These are phyloP conservation scores for Hemileia vastatrix DNA, from an alignment of 1,284 basidiomycete species.

Conservation along the genomic window DNA sequence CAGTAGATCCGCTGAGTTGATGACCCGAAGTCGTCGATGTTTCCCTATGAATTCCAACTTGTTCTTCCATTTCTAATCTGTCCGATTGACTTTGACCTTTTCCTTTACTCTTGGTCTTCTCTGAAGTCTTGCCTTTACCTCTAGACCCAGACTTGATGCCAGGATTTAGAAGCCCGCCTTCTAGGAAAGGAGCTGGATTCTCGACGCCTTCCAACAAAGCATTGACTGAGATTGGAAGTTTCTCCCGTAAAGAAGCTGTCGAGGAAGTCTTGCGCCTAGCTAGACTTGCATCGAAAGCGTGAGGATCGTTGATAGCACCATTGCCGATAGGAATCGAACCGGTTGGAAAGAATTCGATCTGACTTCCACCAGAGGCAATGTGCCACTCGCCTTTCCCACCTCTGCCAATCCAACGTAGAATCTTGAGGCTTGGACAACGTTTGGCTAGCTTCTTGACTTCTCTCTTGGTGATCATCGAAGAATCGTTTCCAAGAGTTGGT, in stretches of 20 bases:
- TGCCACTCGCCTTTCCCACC: neutral
- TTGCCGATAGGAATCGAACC: neutral
- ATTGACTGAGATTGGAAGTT: neutral
- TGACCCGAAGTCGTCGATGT: no score
- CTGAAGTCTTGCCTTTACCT: neutral
- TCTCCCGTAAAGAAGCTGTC: neutral
- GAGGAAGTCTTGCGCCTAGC: neutral
- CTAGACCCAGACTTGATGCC: neutral
- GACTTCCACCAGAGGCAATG: neutral
- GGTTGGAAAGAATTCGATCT: neutral
- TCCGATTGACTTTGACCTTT: no score
- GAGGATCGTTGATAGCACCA: neutral
- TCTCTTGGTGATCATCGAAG: neutral
- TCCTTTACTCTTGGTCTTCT: no score
- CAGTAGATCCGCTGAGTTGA: no score
- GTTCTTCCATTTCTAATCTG: no score
- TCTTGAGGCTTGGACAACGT: neutral
- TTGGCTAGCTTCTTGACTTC: neutral
- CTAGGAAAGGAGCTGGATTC: neutral
- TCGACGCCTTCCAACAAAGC: neutral
- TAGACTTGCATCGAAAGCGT: neutral
- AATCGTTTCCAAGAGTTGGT: neutral
- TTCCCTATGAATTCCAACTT: no score
- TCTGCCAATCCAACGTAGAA: neutral
- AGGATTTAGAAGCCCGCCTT: neutral